A percentile compares a stretch with the other conserved stretches of the same genome.
phyloP scores from a whole-genome alignment of 1,139 yeast species.

The Yamadazyma siamensis region DNA sequence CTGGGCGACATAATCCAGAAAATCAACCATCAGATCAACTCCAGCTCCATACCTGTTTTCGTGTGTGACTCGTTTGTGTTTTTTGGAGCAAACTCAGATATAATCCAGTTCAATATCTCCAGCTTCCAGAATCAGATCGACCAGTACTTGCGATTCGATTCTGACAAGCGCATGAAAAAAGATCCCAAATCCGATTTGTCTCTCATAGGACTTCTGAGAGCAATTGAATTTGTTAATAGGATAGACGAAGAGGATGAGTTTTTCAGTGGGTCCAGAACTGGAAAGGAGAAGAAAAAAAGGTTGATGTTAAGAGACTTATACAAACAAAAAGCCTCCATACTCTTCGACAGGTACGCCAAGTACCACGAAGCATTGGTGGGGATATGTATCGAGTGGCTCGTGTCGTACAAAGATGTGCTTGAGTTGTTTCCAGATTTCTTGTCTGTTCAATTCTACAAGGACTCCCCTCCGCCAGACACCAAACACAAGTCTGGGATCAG shows the following conservation, averaged over 20 bases:
- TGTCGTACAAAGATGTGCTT: slow-evolving; percentile 33
- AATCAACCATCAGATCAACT: slow-evolving; percentile 30
- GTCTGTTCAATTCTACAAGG: slow-evolving; percentile 22
- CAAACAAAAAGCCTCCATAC: slow-evolving; percentile 27
- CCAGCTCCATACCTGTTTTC: slow-evolving; percentile 19
- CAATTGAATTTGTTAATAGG: slow-evolving; percentile 29
- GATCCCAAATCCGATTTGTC: slow-evolving; percentile 30
- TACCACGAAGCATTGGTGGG: slow-evolving; percentile 42
- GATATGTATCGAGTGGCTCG: slow-evolving; percentile 42
- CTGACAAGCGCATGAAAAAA: slow-evolving; percentile 16
- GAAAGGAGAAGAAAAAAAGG: slow-evolving; percentile 26
- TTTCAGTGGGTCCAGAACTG: slow-evolving; percentile 18
- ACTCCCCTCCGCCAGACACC: slow-evolving; percentile 3
- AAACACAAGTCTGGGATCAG: slow-evolving; percentile 26
- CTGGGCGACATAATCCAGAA: slow-evolving; percentile 44
- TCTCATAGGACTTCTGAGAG: slow-evolving; percentile 34
- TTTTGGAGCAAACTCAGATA: slow-evolving; percentile 23
- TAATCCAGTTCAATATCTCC: slow-evolving; percentile 29
- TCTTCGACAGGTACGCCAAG: slow-evolving; percentile 34
- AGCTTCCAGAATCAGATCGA: slow-evolving; percentile 41
- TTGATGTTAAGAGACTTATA: slow-evolving; percentile 31
- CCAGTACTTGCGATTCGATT: slow-evolving; percentile 24
- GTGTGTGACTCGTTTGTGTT: slow-evolving; percentile 18
- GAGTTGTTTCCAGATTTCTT: slow-evolving; percentile 39
- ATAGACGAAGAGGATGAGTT: slow-evolving; percentile 22